phyloP scores from a whole-genome alignment of 169 alveolate species.

The Amoebophrya sp. region DNA sequence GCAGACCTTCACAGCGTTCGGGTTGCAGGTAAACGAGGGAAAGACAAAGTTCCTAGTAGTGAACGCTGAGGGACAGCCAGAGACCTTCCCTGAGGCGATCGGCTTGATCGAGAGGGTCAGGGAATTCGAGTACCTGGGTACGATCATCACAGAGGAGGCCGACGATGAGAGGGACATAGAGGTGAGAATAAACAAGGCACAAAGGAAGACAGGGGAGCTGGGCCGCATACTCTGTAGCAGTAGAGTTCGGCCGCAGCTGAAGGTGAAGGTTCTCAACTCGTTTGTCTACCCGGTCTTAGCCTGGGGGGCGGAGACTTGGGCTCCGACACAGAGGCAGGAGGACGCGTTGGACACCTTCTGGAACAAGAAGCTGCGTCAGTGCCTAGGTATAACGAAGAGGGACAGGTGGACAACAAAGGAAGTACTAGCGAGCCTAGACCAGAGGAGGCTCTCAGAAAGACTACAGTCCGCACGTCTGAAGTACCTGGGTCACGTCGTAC shows the following conservation, averaged over 20 bases:
- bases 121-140: background rate
- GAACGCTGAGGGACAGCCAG: background rate
- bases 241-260: background rate
- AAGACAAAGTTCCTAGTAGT: background rate
- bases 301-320: background rate
- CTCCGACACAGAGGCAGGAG: background rate
- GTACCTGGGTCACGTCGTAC: background rate
- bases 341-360: background rate
- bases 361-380: constrained; percentile 15
- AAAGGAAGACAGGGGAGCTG: background rate
- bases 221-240: background rate
- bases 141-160: background rate
- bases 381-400: background rate
- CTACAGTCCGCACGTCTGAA: background rate
- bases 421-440: background rate
- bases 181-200: background rate
- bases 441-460: background rate
- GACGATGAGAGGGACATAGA: background rate
- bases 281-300: background rate
- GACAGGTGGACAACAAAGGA: background rate
- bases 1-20: background rate
- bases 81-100: background rate
- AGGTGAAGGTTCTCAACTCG: background rate
- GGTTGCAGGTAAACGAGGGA: background rate
- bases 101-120: background rate